Percentiles rank a stretch among this genome's conserved stretches.
phyloP scores from a whole-genome alignment of 2,329 filamentous ascomycete species.

The Beauveria asiatica region DNA sequence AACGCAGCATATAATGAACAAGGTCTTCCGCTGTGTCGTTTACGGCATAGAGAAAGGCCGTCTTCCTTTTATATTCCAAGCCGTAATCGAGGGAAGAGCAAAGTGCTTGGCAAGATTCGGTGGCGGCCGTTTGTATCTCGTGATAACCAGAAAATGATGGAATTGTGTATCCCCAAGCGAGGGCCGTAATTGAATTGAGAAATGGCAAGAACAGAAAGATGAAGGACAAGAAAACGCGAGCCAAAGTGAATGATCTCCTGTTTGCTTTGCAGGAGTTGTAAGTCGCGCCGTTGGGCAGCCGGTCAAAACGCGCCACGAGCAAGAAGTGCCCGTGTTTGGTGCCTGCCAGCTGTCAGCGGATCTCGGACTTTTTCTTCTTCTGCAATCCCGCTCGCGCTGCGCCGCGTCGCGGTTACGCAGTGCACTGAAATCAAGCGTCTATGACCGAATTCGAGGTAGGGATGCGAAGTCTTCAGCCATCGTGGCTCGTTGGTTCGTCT shows the following conservation, averaged over 20 bases:
- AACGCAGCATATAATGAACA: background rate
- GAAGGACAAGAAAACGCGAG: background rate
- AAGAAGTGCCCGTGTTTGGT: slow-evolving; percentile 3
- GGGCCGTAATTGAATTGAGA: background rate
- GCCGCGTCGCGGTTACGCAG: background rate
- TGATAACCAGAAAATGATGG: slow-evolving; percentile 7
- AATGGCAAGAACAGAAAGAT: background rate
- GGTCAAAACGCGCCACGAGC: background rate
- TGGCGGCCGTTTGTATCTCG: slow-evolving; percentile 6
- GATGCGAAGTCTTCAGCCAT: background rate
- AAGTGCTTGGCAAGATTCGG: background rate
- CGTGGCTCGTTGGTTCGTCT: background rate
- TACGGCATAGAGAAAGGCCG: background rate
- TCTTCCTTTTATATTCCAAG: background rate
- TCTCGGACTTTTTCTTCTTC: background rate
- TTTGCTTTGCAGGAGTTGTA: background rate
- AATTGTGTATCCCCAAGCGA: slow-evolving; percentile 5
- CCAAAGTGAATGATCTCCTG: background rate
- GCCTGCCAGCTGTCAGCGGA: slow-evolving; percentile 3
- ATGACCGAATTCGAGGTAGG: background rate
- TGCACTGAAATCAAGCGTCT: background rate
- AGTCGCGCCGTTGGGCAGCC: background rate
- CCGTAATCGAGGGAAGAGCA: background rate
- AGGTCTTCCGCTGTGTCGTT: background rate
- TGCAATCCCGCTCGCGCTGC: background rate